A percentile compares a stretch with the other conserved stretches of the same genome.
phyloP scores from a whole-genome alignment of 2,329 filamentous ascomycete genomes.

The Colletotrichum camelliae region DNA sequence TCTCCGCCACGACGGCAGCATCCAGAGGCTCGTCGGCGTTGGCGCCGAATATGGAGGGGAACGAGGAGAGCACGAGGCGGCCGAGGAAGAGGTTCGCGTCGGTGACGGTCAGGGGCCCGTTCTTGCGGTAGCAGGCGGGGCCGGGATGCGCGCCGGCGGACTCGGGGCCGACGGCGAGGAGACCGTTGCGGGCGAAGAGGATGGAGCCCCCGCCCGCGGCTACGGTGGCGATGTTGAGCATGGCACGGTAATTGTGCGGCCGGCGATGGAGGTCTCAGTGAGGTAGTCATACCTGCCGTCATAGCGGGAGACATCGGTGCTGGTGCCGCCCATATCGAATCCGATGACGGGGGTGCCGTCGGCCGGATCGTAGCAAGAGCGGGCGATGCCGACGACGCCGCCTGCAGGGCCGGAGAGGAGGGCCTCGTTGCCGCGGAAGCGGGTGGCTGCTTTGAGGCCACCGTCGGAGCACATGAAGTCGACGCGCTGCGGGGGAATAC shows the following conservation, averaged over 20 bases:
- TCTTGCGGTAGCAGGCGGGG: conserved; percentile 74
- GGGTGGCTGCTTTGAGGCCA: conserved; percentile 53
- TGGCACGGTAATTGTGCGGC: conserved; percentile 73
- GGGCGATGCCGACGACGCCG: conserved; percentile 74
- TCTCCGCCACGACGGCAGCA: conserved; percentile 38
- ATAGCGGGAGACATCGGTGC: conserved; percentile 74
- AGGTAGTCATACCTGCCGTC: conserved; percentile 74
- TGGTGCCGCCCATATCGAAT: conserved; percentile 64
- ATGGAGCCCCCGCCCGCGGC: conserved; percentile 55
- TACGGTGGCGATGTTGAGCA: conserved; percentile 78
- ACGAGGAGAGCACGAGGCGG: conserved; percentile 63
- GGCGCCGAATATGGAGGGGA: conserved; percentile 75
- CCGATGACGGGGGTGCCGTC: conserved; percentile 67
- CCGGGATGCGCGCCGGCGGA: conserved; percentile 76
- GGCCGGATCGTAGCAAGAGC: conserved; percentile 70
- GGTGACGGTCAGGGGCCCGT: conserved; percentile 73
- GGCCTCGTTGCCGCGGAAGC: conserved; percentile 68
- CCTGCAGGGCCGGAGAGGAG: conserved; percentile 73
- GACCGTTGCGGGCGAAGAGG: conserved; percentile 71
- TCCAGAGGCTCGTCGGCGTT: conserved; percentile 64
- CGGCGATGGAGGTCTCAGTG: conserved; percentile 74
- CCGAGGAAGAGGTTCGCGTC: conserved; percentile 76
- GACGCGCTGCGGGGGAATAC: conserved; percentile 59
- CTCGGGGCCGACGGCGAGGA: conserved; percentile 75
- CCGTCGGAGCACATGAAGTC: conserved; percentile 71